A percentile compares a stretch with the other conserved stretches of the same genome.
Evolutionary conservation across 2,329 filamentous ascomycete genomes (phyloP).

Genomic region (Dendrostoma leiphaemia): DNA sequence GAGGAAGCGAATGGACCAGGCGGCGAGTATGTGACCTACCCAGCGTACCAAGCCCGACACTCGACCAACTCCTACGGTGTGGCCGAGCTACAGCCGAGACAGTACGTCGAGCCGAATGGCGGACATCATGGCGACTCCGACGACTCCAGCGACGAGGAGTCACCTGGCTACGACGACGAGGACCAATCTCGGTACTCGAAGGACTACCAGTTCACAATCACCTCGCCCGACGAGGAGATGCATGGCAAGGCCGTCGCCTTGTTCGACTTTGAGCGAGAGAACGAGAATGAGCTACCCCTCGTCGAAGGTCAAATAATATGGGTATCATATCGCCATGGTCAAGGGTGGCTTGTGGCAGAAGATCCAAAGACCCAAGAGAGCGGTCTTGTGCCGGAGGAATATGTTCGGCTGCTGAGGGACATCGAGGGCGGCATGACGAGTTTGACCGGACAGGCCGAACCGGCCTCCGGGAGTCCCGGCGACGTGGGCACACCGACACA

Average conservation of each 20-base stretch:
- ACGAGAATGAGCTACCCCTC: conserved; percentile 91
- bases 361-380: conserved; percentile 93
- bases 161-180: conserved; percentile 55
- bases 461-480: conserved; percentile 51
- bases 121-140: conserved; percentile 57
- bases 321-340: conserved; percentile 92
- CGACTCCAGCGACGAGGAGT: conserved; percentile 57
- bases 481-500: conserved; percentile 62
- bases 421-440: conserved; percentile 88
- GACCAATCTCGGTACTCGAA: conserved; percentile 81
- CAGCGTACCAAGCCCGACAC: conserved; percentile 60
- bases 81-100: conserved; percentile 43
- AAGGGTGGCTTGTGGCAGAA: conserved; percentile 96
- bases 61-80: conserved; percentile 48
- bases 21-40: conserved; percentile 79
- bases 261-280: conserved; percentile 92
- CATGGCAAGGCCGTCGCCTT: conserved; percentile 93
- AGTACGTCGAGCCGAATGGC: conserved; percentile 45
- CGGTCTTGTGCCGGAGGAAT: conserved; percentile 93
- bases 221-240: conserved; percentile 94
- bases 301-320: conserved; percentile 95
- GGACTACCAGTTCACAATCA: conserved; percentile 93
- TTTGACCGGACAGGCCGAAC: conserved; percentile 59
- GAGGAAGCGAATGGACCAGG: conserved; percentile 73
- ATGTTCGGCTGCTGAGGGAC: conserved; percentile 86